phyloP scores from a whole-genome alignment of 2,329 filamentous ascomycete species.

The Dactylellina leptospora region DNA sequence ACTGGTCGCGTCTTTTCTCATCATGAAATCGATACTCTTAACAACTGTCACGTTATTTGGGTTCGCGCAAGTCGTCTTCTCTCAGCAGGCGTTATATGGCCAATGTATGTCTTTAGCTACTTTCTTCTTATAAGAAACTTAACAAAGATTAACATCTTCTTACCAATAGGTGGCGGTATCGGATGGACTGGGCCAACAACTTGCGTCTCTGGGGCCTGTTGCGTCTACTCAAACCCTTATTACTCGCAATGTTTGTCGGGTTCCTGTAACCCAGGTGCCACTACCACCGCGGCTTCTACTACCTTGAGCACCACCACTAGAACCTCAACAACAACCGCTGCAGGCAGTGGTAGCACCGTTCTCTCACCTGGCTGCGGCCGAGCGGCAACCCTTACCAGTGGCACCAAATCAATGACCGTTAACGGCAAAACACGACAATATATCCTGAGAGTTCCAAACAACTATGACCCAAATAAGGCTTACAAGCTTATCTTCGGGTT shows the following conservation, averaged over 20 bases:
- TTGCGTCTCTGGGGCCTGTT: conserved; percentile 53
- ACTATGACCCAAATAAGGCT: conserved; percentile 61
- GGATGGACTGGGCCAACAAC: conserved; percentile 53
- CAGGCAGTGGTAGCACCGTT: background rate
- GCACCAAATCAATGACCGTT: conserved; percentile 59
- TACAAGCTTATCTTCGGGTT: conserved; percentile 62
- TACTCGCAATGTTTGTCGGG: conserved; percentile 56
- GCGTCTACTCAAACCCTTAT: conserved; percentile 53
- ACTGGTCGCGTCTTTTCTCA: background rate
- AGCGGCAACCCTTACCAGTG: conserved; percentile 55
- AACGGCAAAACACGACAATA: conserved; percentile 61
- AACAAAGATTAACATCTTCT: conserved; percentile 1
- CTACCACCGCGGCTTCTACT: conserved; percentile 10
- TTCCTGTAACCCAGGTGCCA: conserved; percentile 2
- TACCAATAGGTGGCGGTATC: conserved; percentile 61
- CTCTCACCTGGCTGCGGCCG: conserved; percentile 25
- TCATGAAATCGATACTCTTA: conserved; percentile 25
- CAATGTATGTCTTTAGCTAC: conserved; percentile 32
- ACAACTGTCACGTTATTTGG: background rate
- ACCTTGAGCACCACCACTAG: background rate
- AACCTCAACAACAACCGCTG: conserved; percentile 5
- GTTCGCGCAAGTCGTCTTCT: conserved; percentile 9
- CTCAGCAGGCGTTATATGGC: conserved; percentile 20
- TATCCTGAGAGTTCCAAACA: conserved; percentile 60
- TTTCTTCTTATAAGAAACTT: background rate